Evolutionary conservation across 768 basidiomycete species (phyloP).

Genomic region (Tephrocybe rancida): DNA sequence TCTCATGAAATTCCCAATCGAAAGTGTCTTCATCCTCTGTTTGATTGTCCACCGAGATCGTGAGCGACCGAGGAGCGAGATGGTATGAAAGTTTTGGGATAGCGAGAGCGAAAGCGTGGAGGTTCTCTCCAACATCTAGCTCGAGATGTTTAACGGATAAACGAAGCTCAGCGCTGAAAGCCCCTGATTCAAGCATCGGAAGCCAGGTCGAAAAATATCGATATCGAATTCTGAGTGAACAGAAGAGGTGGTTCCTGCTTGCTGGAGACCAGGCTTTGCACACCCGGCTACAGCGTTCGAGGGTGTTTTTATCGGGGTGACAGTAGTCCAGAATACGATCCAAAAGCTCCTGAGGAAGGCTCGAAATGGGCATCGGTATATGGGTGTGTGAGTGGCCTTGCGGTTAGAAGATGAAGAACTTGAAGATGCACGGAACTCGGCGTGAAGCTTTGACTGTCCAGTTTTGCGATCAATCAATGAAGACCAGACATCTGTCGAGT

Average conservation of each 20-base stretch:
- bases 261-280: background rate
- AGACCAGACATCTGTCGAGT: too few species aligned
- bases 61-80: background rate
- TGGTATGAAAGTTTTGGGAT: background rate
- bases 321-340: slow-evolving; percentile 1
- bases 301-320: background rate
- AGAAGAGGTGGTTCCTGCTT: slow-evolving; percentile 5
- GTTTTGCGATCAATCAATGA: too few species aligned
- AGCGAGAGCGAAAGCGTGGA: background rate
- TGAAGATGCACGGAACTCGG: too few species aligned
- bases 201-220: background rate
- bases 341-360: background rate
- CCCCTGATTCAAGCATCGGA: background rate
- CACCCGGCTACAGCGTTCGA: background rate
- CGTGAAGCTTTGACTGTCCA: too few species aligned
- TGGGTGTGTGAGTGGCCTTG: too few species aligned
- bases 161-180: background rate
- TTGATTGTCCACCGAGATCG: background rate
- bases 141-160: background rate
- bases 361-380: background rate
- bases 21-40: background rate
- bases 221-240: background rate
- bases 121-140: background rate
- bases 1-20: background rate
- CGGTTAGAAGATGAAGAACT: too few species aligned